Percentiles rank a stretch among this genome's conserved stretches.
Evolutionary conservation across 768 basidiomycete genomes (phyloP).

Genomic region (Leccinum obscurum): DNA sequence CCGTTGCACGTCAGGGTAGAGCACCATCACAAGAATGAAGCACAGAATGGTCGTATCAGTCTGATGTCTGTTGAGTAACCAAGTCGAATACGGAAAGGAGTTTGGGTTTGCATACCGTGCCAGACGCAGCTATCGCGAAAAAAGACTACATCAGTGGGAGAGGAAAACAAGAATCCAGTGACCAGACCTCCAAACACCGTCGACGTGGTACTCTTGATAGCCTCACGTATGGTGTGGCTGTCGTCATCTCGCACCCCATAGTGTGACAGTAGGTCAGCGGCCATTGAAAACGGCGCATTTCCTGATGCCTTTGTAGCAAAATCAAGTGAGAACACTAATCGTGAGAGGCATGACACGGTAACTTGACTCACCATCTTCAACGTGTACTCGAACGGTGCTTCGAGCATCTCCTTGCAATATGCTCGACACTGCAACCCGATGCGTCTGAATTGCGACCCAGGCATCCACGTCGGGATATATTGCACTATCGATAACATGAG

Average conservation of each 20-base stretch:
- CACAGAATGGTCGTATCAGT: constrained; percentile 11
- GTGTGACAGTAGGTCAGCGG: not conserved
- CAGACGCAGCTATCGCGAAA: not conserved
- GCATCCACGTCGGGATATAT: constrained; percentile 12
- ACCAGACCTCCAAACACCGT: constrained; percentile 10
- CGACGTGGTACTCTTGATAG: not conserved
- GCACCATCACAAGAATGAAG: constrained; percentile 29
- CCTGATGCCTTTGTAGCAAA: constrained; percentile 2
- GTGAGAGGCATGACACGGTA: not conserved
- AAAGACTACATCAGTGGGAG: not conserved
- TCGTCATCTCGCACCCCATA: not conserved
- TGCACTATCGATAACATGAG: not conserved
- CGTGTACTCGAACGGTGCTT: not conserved
- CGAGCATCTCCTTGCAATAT: constrained; percentile 23
- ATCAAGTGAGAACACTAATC: not conserved
- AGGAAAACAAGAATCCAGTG: not conserved
- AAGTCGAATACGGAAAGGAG: not conserved
- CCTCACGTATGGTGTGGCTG: not conserved
- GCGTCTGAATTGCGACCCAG: constrained; percentile 4
- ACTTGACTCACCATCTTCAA: not conserved
- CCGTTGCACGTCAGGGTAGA: constrained; percentile 28
- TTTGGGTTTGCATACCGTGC: constrained; percentile 1
- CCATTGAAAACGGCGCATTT: constrained; percentile 2
- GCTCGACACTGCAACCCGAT: constrained; percentile 11
- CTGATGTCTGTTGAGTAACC: constrained; percentile 5